phyloP scores from a whole-genome alignment of 1,139 yeast genomes.

The Candida sp. region DNA sequence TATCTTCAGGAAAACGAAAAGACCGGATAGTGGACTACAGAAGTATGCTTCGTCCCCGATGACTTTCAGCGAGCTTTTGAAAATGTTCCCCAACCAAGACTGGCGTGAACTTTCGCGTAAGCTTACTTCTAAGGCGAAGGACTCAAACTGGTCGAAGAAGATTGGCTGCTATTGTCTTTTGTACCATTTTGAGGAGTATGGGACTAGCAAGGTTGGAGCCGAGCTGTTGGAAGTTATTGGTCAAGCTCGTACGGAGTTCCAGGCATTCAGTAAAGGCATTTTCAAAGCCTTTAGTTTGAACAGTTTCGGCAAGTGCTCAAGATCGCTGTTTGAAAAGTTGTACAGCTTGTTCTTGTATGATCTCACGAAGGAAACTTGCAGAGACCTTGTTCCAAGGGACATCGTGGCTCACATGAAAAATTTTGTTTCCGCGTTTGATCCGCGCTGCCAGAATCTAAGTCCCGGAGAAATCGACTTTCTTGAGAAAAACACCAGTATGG shows the following conservation, averaged over 20 bases:
- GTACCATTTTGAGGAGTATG: slow-evolving; percentile 4
- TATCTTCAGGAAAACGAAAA: too few species aligned
- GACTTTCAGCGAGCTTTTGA: slow-evolving; percentile 1
- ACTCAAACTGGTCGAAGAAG: slow-evolving; percentile 4
- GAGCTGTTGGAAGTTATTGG: not conserved
- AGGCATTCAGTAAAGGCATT: not conserved
- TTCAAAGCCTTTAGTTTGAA: not conserved
- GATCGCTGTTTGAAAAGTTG: not conserved
- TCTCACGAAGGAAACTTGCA: slow-evolving; percentile 6
- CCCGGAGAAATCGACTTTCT: slow-evolving; percentile 1
- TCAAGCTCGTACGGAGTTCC: not conserved
- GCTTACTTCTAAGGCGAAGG: not conserved
- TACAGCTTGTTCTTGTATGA: slow-evolving; percentile 3
- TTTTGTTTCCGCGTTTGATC: not conserved
- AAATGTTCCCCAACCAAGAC: not conserved
- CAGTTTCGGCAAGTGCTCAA: not conserved
- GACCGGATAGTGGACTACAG: too few species aligned
- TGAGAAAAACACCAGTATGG: not conserved
- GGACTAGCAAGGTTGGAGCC: not conserved
- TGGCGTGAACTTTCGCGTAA: slow-evolving; percentile 6
- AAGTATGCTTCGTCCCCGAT: not conserved
- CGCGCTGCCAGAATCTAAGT: not conserved
- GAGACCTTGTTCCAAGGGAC: too few species aligned
- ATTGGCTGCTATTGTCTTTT: slow-evolving; percentile 4
- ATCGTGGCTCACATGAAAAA: slow-evolving; percentile 1